Evolutionary conservation across 2,329 filamentous ascomycete genomes (phyloP).

Genomic region (Thermothelomyces thermophilus): DNA sequence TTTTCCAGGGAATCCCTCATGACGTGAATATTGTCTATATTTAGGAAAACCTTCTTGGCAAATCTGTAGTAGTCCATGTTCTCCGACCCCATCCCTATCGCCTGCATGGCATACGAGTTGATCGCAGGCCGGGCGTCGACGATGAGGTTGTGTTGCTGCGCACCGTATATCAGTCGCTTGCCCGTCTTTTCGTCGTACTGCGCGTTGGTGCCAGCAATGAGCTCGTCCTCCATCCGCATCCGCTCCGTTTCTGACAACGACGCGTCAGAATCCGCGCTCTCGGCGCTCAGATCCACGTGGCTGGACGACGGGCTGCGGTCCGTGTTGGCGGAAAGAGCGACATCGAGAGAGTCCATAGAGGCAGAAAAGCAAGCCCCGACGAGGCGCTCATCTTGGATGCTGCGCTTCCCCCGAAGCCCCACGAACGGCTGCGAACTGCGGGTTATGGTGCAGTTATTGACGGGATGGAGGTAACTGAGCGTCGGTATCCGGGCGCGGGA

Average conservation of each 20-base stretch:
- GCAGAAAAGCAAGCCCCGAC: slow-evolving; percentile 88
- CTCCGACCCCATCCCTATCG: slow-evolving; percentile 86
- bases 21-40: slow-evolving; percentile 97
- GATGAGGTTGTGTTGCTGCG: slow-evolving; percentile 88
- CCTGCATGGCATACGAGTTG: slow-evolving; percentile 92
- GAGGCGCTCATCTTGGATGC: slow-evolving; percentile 91
- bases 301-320: slow-evolving; percentile 42
- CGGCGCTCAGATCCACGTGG: slow-evolving; percentile 41
- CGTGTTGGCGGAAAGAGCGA: slow-evolving; percentile 28
- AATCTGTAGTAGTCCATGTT: slow-evolving; percentile 98
- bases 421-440: slow-evolving; percentile 88
- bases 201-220: slow-evolving; percentile 47
- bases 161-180: slow-evolving; percentile 71
- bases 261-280: slow-evolving; percentile 33
- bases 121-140: slow-evolving; percentile 91
- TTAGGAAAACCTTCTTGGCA: slow-evolving; percentile 83
- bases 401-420: slow-evolving; percentile 79
- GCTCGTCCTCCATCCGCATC: slow-evolving; percentile 60
- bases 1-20: slow-evolving; percentile 89
- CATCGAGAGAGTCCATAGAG: slow-evolving; percentile 40
- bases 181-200: slow-evolving; percentile 53
- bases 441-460: slow-evolving; percentile 96
- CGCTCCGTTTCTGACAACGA: slow-evolving; percentile 58
- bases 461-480: slow-evolving; percentile 86
- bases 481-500: slow-evolving; percentile 84